These are phyloP conservation scores for Berkeleyomyces basicola DNA, from an alignment of 2,329 filamentous ascomycete genomes.

Conservation along the genomic window DNA sequence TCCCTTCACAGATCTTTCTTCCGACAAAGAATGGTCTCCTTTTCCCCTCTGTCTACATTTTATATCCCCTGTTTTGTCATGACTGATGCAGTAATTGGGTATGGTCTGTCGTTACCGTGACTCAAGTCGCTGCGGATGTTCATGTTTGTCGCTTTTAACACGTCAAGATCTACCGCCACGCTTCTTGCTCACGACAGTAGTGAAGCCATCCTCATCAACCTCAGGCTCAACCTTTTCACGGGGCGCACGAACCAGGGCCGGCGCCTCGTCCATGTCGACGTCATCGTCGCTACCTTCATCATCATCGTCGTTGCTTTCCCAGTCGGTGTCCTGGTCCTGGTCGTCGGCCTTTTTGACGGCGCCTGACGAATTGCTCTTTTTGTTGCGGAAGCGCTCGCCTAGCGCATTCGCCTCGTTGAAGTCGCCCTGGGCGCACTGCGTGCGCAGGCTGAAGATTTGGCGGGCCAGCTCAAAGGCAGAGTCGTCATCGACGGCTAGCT, in stretches of 20 bases:
- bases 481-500: slow-evolving; percentile 81
- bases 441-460: slow-evolving; percentile 51
- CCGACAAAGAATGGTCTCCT: background rate
- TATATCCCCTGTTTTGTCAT: background rate
- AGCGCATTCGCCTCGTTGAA: slow-evolving; percentile 49
- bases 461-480: slow-evolving; percentile 58
- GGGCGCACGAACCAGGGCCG: slow-evolving; percentile 36
- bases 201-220: slow-evolving; percentile 70
- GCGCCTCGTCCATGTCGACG: slow-evolving; percentile 54
- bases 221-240: slow-evolving; percentile 52
- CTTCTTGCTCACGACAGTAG: slow-evolving; percentile 55
- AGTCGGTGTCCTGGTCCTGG: slow-evolving; percentile 36
- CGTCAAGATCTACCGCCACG: background rate
- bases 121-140: background rate
- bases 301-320: slow-evolving; percentile 45
- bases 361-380: slow-evolving; percentile 34
- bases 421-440: slow-evolving; percentile 46
- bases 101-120: background rate
- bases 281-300: slow-evolving; percentile 37
- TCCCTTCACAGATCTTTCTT: background rate
- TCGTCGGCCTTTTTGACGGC: slow-evolving; percentile 37
- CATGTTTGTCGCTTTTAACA: background rate
- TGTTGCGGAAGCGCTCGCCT: slow-evolving; percentile 44
- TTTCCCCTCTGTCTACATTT: background rate
- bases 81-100: background rate